Conservation (phyloP, 305 asterid genomes). For the Rubia occidens region DNA sequence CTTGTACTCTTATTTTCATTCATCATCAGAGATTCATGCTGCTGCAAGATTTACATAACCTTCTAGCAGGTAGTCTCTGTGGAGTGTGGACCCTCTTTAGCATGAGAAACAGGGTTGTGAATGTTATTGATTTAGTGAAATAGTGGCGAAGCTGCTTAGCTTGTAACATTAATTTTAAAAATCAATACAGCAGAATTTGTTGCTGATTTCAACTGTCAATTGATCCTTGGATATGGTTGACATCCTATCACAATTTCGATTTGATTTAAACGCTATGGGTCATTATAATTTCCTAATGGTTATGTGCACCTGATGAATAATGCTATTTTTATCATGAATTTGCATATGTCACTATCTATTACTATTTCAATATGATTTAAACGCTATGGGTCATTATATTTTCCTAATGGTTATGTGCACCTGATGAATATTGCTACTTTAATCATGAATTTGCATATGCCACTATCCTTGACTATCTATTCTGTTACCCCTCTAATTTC, state of each 20-base stretch:
- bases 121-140: neutral
- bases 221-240: constrained; percentile 2
- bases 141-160: neutral
- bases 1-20: neutral
- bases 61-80: neutral
- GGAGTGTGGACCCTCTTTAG: neutral
- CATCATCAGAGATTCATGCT: neutral
- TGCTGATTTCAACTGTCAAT: neutral
- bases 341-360: constrained; percentile 56
- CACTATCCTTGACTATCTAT: constrained; percentile 27
- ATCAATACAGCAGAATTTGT: neutral
- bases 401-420: neutral
- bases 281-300: neutral
- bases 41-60: neutral
- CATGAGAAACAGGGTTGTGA: neutral
- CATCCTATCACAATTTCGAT: neutral
- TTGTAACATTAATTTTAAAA: neutral
- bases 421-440: neutral
- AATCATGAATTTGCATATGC: constrained; percentile 40
- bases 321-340: neutral
- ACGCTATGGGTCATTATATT: constrained; percentile 2
- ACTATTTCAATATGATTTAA: constrained; percentile 1
- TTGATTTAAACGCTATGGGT: neutral
- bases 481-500: constrained; percentile 16
- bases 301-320: neutral